phyloP scores from a whole-genome alignment of 768 basidiomycete genomes.

The Clitopilus passeckerianus region DNA sequence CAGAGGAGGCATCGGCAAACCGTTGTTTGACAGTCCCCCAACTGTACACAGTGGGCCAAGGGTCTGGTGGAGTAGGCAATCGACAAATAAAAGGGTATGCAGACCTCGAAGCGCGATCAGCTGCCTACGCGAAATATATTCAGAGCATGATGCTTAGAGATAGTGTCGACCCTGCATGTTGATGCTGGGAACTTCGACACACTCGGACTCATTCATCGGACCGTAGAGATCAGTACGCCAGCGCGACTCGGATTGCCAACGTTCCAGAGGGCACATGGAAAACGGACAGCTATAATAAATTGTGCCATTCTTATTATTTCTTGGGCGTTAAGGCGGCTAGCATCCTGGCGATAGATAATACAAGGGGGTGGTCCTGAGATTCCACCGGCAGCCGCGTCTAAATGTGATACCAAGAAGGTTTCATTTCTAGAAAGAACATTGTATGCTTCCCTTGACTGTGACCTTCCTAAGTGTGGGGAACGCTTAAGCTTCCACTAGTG shows the following conservation, averaged over 20 bases:
- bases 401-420: neutral
- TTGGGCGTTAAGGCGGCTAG: neutral
- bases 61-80: neutral
- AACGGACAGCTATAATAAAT: neutral
- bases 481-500: neutral
- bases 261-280: neutral
- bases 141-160: neutral
- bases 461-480: neutral
- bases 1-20: neutral
- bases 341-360: neutral
- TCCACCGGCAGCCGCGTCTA: neutral
- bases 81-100: neutral
- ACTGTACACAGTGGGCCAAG: neutral
- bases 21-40: neutral
- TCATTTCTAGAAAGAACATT: neutral
- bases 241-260: neutral
- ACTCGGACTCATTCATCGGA: neutral
- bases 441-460: neutral
- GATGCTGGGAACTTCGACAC: neutral
- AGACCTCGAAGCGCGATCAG: neutral
- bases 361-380: neutral
- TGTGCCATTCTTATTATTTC: no score
- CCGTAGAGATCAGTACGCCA: neutral
- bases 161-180: neutral
- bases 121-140: neutral